Conservation (phyloP, 129 eudicot genomes). For the Calendula officinalis region DNA sequence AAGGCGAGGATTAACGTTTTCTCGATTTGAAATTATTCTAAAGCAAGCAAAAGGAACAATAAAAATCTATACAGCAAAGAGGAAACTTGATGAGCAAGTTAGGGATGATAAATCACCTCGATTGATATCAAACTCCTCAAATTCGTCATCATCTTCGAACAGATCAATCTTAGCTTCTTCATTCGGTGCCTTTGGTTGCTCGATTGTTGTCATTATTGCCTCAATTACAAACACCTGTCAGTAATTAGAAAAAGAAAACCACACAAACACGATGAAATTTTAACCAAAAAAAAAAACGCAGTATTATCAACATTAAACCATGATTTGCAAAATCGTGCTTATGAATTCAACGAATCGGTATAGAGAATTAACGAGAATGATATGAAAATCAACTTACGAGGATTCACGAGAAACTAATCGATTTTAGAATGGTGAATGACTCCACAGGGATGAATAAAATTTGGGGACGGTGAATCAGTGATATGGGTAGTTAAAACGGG, state of each 20-base stretch:
- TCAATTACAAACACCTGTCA: not conserved
- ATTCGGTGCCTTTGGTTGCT: slow-evolving; percentile 44
- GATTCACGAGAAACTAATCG: slow-evolving; percentile 3
- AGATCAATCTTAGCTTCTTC: slow-evolving; percentile 69
- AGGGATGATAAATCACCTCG: slow-evolving; percentile 40
- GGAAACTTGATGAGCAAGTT: slow-evolving; percentile 6
- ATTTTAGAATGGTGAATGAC: not conserved
- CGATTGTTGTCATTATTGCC: slow-evolving; percentile 45
- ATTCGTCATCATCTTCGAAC: slow-evolving; percentile 30
- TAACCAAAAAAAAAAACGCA: too few species aligned
- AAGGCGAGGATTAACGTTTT: too few species aligned
- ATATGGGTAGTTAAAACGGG: too few species aligned
- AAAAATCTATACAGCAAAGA: not conserved
- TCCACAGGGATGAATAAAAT: too few species aligned
- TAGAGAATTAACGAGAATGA: not conserved
- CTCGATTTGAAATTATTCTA: too few species aligned
- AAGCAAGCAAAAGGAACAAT: not conserved
- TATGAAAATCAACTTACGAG: slow-evolving; percentile 11
- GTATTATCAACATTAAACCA: not conserved
- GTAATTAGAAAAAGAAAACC: not conserved
- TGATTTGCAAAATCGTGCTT: not conserved
- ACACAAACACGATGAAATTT: not conserved
- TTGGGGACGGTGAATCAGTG: too few species aligned
- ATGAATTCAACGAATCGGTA: not conserved
- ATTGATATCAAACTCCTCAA: slow-evolving; percentile 60